A percentile compares a stretch with the other conserved stretches of the same genome.
Evolutionary conservation across 2,329 filamentous ascomycete genomes (phyloP).

Genomic region (Exophiala xenobiotica): DNA sequence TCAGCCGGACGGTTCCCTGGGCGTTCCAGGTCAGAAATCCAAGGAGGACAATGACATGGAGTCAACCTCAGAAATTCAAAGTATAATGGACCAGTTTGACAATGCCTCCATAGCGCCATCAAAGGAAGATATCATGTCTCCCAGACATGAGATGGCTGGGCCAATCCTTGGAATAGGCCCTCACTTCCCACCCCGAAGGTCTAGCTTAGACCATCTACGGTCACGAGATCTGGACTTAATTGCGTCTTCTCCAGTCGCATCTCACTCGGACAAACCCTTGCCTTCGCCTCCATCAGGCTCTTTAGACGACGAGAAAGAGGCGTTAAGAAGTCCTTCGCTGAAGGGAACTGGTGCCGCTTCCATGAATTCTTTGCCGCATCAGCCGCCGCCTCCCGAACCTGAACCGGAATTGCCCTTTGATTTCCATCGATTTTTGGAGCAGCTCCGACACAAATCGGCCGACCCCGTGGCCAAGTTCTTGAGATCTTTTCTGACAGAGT

Average conservation of each 20-base stretch:
- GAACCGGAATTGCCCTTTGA: conserved; percentile 90
- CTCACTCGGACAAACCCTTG: conserved; percentile 26
- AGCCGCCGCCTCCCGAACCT: conserved; percentile 66
- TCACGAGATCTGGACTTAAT: conserved; percentile 37
- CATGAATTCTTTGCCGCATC: conserved; percentile 7
- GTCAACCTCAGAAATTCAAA: conserved; percentile 85
- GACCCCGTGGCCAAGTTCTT: conserved; percentile 95
- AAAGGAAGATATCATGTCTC: conserved; percentile 87
- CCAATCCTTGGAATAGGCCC: conserved; percentile 67
- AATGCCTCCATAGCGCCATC: conserved; percentile 69
- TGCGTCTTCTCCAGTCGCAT: conserved; percentile 24
- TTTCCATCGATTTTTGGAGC: conserved; percentile 94
- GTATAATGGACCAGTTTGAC: conserved; percentile 95
- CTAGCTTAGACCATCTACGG: conserved; percentile 75
- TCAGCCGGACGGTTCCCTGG: conserved; percentile 52
- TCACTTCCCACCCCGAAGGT: conserved; percentile 77
- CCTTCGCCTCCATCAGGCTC: conserved; percentile 31
- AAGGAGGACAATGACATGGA: conserved; percentile 55
- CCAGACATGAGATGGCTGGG: conserved; percentile 76
- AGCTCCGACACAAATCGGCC: conserved; percentile 93
- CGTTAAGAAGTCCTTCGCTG: conserved; percentile 31
- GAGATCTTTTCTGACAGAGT: conserved; percentile 90
- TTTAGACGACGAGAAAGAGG: conserved; percentile 31
- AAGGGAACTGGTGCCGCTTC: conserved; percentile 23
- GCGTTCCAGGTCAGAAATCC: conserved; percentile 42